Conservation (phyloP, 495 filamentous ascomycete species). For the Ascobolus immersus region DNA sequence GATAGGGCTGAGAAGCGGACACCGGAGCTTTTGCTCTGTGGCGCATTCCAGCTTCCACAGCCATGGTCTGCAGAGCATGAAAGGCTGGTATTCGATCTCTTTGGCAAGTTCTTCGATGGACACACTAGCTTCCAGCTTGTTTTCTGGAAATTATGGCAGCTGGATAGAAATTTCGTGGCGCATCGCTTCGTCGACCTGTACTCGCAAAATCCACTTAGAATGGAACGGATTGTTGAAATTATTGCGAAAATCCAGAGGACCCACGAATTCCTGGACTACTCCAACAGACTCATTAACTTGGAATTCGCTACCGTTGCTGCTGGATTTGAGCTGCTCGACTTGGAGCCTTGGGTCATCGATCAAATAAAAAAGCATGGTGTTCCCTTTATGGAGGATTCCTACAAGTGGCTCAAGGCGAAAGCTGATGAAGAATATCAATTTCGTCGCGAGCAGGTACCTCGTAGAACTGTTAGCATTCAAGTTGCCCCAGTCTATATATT, state of each 20-base stretch:
- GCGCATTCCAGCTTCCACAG: constrained; percentile 26
- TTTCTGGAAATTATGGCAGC: constrained; percentile 66
- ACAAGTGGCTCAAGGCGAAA: constrained; percentile 48
- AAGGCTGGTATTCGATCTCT: constrained; percentile 33
- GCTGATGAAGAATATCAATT: constrained; percentile 57
- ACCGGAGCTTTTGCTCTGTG: constrained; percentile 15
- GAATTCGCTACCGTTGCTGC: constrained; percentile 81
- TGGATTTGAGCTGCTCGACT: constrained; percentile 48
- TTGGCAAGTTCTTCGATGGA: constrained; percentile 34
- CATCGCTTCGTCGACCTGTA: constrained; percentile 56
- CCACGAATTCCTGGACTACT: constrained; percentile 15
- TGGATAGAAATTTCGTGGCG: constrained; percentile 60
- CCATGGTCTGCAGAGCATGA: constrained; percentile 38
- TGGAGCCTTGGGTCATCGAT: constrained; percentile 51
- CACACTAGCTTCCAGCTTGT: constrained; percentile 56
- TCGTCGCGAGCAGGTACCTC: constrained; percentile 31
- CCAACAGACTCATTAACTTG: constrained; percentile 16
- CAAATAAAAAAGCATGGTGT: constrained; percentile 15
- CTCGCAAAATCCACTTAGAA: constrained; percentile 41
- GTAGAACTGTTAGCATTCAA: constrained; percentile 44
- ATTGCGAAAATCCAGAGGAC: no score
- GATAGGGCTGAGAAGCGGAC: constrained; percentile 16
- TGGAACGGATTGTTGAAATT: constrained; percentile 54
- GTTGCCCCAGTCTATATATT: constrained; percentile 66
- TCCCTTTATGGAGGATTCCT: constrained; percentile 14